Percentiles rank a stretch among this genome's conserved stretches.
Conservation (phyloP, 2,329 filamentous ascomycete genomes). For the Leptographium radiaticola region DNA sequence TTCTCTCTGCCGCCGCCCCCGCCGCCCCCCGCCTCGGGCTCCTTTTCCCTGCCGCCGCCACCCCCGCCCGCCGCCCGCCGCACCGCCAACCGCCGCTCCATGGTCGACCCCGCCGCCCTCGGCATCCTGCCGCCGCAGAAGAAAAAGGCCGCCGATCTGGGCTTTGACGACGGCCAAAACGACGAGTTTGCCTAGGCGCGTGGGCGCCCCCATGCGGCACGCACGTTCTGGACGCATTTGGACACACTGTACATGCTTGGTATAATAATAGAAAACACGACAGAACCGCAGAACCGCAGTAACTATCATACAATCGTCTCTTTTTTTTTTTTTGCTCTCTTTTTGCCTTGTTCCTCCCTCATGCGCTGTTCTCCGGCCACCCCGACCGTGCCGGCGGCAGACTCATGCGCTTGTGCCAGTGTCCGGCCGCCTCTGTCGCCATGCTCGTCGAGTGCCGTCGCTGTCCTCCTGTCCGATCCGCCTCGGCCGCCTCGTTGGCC, state of each 20-base stretch:
- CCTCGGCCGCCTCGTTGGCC: not conserved
- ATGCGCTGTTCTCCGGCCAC: slow-evolving; percentile 12
- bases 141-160: slow-evolving; percentile 43
- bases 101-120: slow-evolving; percentile 8
- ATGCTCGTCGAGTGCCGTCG: not conserved
- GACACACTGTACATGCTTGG: too few species aligned
- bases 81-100: slow-evolving; percentile 16
- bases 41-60: slow-evolving; percentile 42
- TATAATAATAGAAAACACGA: too few species aligned
- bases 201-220: too few species aligned
- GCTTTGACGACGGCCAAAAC: slow-evolving; percentile 81
- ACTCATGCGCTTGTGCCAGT: slow-evolving; percentile 18
- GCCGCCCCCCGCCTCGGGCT: slow-evolving; percentile 19
- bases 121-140: slow-evolving; percentile 30
- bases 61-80: slow-evolving; percentile 46
- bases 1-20: slow-evolving; percentile 70
- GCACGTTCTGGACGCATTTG: too few species aligned
- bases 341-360: not conserved
- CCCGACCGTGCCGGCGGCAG: slow-evolving; percentile 17
- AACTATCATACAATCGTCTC: too few species aligned
- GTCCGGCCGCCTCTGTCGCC: not conserved
- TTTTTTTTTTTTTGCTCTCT: too few species aligned
- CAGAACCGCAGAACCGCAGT: too few species aligned
- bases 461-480: too few species aligned
- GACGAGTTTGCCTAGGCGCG: slow-evolving; percentile 55